Percentiles rank a stretch among this genome's conserved stretches.
Conservation (phyloP, 345 rosid species). For the Arabis hirsuta region DNA sequence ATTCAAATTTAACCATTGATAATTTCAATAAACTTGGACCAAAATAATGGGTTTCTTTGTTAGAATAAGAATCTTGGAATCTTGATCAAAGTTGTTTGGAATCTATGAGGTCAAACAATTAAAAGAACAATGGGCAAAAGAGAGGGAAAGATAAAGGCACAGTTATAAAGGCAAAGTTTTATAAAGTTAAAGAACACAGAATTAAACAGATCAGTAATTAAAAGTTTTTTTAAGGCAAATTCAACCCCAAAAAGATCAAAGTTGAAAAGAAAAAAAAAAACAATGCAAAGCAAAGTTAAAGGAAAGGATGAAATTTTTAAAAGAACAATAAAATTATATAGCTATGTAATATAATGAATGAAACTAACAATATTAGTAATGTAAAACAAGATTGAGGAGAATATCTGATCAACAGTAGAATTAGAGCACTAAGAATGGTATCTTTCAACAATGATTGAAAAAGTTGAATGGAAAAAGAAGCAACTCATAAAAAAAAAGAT, state of each 20-base stretch:
- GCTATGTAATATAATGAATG: too few species aligned
- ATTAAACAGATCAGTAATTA: constrained; percentile 35
- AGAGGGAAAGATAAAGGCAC: constrained; percentile 37
- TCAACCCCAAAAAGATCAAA: constrained; percentile 38
- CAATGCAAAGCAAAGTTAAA: constrained; percentile 37
- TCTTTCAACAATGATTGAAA: constrained; percentile 42
- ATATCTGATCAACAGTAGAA: constrained; percentile 26
- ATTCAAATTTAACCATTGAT: constrained; percentile 7
- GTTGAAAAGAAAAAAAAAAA: not conserved
- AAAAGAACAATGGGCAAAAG: constrained; percentile 42
- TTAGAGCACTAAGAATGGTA: constrained; percentile 28
- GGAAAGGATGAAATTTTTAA: not conserved
- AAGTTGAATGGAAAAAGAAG: constrained; percentile 37
- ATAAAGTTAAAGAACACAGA: constrained; percentile 39
- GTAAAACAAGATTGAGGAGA: constrained; percentile 12
- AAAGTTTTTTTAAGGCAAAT: constrained; percentile 27
- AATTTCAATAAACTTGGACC: not conserved
- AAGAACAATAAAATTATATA: not conserved
- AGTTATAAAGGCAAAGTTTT: constrained; percentile 43
- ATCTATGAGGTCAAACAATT: constrained; percentile 45
- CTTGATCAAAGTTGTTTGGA: constrained; percentile 37
- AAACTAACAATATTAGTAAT: not conserved
- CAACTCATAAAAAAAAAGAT: constrained; percentile 6
- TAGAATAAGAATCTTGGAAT: constrained; percentile 30
- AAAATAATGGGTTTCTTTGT: constrained; percentile 11